phyloP scores from a whole-genome alignment of 225 moss, liverwort and hornwort species.

The Lunularia cruciata region DNA sequence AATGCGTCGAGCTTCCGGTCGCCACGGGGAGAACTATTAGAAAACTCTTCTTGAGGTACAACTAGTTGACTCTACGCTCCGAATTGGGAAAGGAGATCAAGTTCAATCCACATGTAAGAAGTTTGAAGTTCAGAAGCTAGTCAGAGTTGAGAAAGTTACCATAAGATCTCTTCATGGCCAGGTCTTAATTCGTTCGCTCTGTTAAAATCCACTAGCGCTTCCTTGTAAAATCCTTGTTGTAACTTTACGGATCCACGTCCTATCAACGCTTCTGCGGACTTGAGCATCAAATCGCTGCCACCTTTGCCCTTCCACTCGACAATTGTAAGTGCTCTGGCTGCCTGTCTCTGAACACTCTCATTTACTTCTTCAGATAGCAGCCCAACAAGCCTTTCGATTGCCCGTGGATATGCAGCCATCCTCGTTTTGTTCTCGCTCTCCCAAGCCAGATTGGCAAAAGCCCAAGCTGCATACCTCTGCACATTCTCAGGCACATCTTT shows the following conservation, averaged over 20 bases:
- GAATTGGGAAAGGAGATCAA: too few relatives aligned
- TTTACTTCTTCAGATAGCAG: conserved; percentile 1
- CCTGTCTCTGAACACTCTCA: conserved; percentile 12
- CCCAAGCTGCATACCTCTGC: conserved; percentile 21
- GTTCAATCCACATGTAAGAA: too few relatives aligned
- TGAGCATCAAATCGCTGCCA: neutral
- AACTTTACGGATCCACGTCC: conserved; percentile 11
- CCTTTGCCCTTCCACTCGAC: neutral
- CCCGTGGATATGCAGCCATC: conserved; percentile 18
- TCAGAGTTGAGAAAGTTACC: neutral
- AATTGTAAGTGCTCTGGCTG: conserved; percentile 11
- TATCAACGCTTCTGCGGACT: conserved; percentile 1
- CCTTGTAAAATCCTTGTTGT: neutral
- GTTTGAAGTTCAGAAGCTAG: too few relatives aligned
- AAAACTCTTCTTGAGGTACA: too few relatives aligned
- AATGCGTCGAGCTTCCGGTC: too few relatives aligned
- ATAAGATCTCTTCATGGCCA: conserved; percentile 9
- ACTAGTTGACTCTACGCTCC: too few relatives aligned
- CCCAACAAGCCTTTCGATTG: conserved; percentile 6
- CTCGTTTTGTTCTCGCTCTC: conserved; percentile 7
- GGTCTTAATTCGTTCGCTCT: conserved; percentile 1
- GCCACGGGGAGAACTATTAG: too few relatives aligned
- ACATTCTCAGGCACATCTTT: neutral
- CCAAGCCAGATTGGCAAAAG: conserved; percentile 25
- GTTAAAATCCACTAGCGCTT: conserved; percentile 8